Evolutionary conservation across 2,329 filamentous ascomycete species (phyloP).

Genomic region (Aspergillus sp.): DNA sequence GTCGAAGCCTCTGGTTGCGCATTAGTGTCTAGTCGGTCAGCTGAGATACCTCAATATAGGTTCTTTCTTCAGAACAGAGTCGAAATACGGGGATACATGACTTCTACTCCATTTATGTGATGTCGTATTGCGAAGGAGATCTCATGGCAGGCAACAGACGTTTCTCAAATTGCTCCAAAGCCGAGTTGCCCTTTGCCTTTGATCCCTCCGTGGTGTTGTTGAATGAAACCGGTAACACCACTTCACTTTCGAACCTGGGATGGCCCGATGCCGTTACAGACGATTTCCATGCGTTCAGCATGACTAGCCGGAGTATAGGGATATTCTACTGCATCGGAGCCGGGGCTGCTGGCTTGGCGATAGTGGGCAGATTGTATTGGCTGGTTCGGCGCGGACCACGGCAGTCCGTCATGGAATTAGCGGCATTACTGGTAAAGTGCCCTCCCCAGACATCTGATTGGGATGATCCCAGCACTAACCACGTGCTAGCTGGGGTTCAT

Average conservation of each 20-base stretch:
- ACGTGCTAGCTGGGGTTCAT: conserved; percentile 53
- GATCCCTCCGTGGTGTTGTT: conserved; percentile 55
- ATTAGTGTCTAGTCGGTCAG: neutral
- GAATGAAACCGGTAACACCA: conserved; percentile 49
- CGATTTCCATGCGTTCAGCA: conserved; percentile 54
- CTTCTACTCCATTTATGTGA: conserved; percentile 63
- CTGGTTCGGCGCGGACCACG: conserved; percentile 50
- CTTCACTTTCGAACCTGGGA: conserved; percentile 55
- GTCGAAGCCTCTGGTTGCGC: neutral
- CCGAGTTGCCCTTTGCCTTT: conserved; percentile 59
- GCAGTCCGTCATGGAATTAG: conserved; percentile 53
- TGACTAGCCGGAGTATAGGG: conserved; percentile 56
- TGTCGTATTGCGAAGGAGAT: conserved; percentile 60
- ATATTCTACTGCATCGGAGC: conserved; percentile 63
- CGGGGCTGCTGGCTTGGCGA: conserved; percentile 52
- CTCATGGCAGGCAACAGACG: conserved; percentile 47
- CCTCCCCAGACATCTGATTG: neutral
- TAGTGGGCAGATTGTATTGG: conserved; percentile 50
- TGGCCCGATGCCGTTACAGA: conserved; percentile 60
- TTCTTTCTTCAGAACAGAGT: conserved; percentile 41
- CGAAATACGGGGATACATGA: conserved; percentile 57
- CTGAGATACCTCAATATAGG: conserved; percentile 33
- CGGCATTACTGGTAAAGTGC: conserved; percentile 46
- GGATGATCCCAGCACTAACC: neutral
- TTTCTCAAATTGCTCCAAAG: conserved; percentile 57